Conservation (phyloP, 2,329 filamentous ascomycete genomes). For the Lasiodiplodia theobromae region DNA sequence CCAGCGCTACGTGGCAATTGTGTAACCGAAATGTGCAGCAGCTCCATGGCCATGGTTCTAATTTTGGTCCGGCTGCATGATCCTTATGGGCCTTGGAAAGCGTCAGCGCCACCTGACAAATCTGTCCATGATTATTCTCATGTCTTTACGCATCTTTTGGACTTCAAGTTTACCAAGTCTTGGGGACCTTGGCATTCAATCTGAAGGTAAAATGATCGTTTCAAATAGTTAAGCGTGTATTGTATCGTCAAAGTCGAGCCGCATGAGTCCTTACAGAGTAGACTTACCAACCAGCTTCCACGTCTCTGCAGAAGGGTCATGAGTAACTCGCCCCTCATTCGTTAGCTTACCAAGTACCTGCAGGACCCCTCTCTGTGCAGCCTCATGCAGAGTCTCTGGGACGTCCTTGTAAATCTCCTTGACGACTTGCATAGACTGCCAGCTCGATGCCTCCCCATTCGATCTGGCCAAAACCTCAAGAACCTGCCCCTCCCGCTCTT, state of each 20-base stretch:
- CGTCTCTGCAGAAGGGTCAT: conserved; percentile 41
- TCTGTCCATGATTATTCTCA: neutral
- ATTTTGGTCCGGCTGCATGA: neutral
- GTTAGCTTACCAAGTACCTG: conserved; percentile 83
- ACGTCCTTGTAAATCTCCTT: conserved; percentile 84
- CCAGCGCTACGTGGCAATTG: neutral
- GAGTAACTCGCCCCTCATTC: conserved; percentile 71
- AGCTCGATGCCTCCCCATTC: conserved; percentile 47
- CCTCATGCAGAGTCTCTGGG: conserved; percentile 74
- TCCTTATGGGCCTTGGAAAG: neutral
- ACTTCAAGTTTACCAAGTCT: neutral
- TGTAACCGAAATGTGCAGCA: neutral
- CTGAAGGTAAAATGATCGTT: too few species aligned
- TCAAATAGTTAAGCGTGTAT: neutral
- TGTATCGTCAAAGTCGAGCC: neutral
- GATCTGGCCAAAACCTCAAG: conserved; percentile 43
- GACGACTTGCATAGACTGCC: conserved; percentile 83
- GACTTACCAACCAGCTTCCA: conserved; percentile 47
- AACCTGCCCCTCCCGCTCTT: conserved; percentile 68
- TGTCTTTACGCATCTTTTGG: neutral
- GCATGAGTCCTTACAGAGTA: conserved; percentile 32
- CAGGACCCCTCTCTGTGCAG: conserved; percentile 77
- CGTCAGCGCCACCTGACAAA: neutral
- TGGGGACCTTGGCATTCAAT: neutral
- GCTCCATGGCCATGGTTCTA: neutral